Conservation (phyloP, 768 basidiomycete species). For the Crassisporium funariophilum region DNA sequence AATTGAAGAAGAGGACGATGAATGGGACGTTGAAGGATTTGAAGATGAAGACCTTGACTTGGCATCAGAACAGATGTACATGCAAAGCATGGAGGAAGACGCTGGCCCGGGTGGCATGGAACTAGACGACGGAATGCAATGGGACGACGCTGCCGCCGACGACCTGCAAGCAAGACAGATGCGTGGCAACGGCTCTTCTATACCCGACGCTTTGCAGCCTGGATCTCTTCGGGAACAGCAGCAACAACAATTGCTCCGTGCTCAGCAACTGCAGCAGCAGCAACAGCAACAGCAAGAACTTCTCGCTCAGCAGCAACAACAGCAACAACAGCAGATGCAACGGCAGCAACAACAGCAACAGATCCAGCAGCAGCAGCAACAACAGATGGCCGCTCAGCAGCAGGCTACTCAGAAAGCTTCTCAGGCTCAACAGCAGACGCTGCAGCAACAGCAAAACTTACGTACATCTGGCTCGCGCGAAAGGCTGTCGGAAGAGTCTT, state of each 20-base stretch:
- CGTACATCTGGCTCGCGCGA: constrained; percentile 53
- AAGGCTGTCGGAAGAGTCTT: constrained; percentile 33
- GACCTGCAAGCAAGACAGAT: constrained; percentile 32
- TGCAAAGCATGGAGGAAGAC: constrained; percentile 35
- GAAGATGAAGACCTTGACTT: constrained; percentile 69
- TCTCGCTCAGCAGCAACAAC: constrained; percentile 27
- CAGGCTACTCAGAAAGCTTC: constrained; percentile 27
- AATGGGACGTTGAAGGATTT: constrained; percentile 71
- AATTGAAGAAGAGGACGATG: constrained; percentile 62
- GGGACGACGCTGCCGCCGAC: constrained; percentile 75
- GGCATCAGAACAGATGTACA: constrained; percentile 51
- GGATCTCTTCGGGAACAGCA: constrained; percentile 33
- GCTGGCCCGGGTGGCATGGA: constrained; percentile 48
- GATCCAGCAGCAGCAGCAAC: constrained; percentile 32
- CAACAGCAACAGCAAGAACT: constrained; percentile 34
- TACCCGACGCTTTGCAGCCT: constrained; percentile 40
- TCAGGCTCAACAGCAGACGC: background rate
- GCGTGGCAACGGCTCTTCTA: constrained; percentile 18
- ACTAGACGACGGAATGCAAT: constrained; percentile 83
- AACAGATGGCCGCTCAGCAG: constrained; percentile 24
- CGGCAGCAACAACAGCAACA: constrained; percentile 32
- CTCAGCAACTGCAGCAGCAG: constrained; percentile 34
- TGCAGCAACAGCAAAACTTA: constrained; percentile 35
- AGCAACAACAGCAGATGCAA: constrained; percentile 35
- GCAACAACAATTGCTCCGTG: constrained; percentile 29